Percentiles rank a stretch among this genome's conserved stretches.
Evolutionary conservation across 192 early-diverging fungal genomes (phyloP).

Genomic region (Backusella circina): DNA sequence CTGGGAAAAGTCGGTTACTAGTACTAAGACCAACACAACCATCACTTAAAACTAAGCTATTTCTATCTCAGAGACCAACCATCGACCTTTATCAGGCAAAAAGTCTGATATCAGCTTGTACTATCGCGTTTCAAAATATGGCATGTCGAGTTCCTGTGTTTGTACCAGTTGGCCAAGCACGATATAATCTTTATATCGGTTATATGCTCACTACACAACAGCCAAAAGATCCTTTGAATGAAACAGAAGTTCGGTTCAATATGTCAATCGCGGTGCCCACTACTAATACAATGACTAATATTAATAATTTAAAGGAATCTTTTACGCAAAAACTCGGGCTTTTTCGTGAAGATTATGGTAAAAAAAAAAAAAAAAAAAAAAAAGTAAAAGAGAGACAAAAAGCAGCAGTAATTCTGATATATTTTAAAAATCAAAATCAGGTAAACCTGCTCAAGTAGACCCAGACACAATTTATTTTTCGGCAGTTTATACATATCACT

Average conservation of each 20-base stretch:
- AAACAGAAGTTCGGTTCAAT: conserved; percentile 40
- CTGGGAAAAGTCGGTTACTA: conserved; percentile 52
- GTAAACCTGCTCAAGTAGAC: neutral
- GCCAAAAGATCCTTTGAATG: neutral
- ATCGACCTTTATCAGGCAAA: conserved; percentile 62
- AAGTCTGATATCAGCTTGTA: conserved; percentile 59
- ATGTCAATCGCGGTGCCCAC: conserved; percentile 32
- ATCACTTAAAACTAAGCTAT: conserved; percentile 18
- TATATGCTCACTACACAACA: conserved; percentile 17
- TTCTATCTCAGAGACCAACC: conserved; percentile 28
- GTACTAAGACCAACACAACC: conserved; percentile 35
- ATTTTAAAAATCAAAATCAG: conserved; percentile 11
- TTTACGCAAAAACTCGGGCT: conserved; percentile 37
- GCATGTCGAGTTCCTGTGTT: conserved; percentile 44
- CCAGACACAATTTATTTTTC: neutral
- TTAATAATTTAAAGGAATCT: conserved; percentile 34
- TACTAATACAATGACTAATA: conserved; percentile 27
- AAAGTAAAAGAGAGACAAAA: neutral
- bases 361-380: neutral
- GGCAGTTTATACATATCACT: conserved; percentile 47
- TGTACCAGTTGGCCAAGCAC: conserved; percentile 15
- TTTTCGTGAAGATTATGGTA: conserved; percentile 29
- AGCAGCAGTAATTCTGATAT: neutral
- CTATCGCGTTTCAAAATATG: conserved; percentile 63
- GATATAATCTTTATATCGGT: conserved; percentile 13